Evolutionary conservation across 148 eudicot species (phyloP), one percentile per base, ranked within the genome.

Genomic region (Persicaria tinctoria): DNA sequence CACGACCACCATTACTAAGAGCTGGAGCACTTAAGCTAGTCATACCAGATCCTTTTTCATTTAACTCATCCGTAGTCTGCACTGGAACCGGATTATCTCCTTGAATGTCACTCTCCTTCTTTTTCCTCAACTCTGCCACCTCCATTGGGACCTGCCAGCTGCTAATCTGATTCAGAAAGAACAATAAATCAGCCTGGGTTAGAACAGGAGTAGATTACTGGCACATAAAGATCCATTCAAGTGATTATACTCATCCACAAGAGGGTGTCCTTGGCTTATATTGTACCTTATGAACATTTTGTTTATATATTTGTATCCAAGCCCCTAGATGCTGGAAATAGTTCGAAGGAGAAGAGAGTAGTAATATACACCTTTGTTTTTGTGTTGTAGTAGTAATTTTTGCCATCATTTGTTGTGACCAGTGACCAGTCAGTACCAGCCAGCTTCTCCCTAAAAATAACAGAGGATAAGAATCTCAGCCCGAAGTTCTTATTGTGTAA

Each of bases 101-200:
- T 47, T 73, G 72, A 77, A 78, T 79, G 72, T 87, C 97, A 75
- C 46, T 76, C 46, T 92, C 99, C 79, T 86, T 88, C 80, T 84
- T 86, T 87, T 85, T 90, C 76, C 82, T 89, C 81, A 86, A 77
- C 82, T 90, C 94, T 32, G 87, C 82, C 73, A 96, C 91, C 83
- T 89, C 99, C 55, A 70, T 49, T 14, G 99, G 97, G 75, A 96
- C 79, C 78, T 96, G 99, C 99, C 99, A 96, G 84, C 99, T 92
- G 82, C 97, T 92, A 80, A 85, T 76, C 99, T 95, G 86, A 74
- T 78, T 59, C 59, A 72, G 47, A 73, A 69, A 76, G 63, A 14
- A 63, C 14, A 66, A 4, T 47, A 59, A 27, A 51, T 13, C 5
- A 47, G 70, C 17, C 70, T 5, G 5, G 1, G 47, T 66, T 66